Percentiles rank a stretch among this genome's conserved stretches.
These are phyloP conservation scores for Puya raimondii DNA, from an alignment of 176 grass and related monocot species.

Conservation along the genomic window DNA sequence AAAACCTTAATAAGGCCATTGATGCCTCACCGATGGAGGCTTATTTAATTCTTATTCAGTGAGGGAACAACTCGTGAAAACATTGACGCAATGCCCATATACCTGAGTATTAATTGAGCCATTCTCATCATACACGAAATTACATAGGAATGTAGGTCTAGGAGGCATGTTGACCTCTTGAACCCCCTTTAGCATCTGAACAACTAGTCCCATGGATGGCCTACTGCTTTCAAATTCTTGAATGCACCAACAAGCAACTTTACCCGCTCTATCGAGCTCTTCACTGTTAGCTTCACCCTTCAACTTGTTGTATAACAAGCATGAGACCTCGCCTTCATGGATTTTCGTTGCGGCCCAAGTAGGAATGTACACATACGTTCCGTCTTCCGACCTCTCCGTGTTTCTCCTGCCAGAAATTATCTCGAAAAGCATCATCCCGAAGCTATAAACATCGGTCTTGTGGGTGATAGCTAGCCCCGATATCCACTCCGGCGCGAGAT, in stretches of 20 bases:
- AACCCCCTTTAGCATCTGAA: conserved; percentile 20
- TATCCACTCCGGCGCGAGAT: conserved; percentile 36
- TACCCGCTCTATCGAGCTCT: conserved; percentile 10
- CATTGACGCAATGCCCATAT: no score
- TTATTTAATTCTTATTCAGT: no score
- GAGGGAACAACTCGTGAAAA: no score
- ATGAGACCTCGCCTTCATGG: background rate
- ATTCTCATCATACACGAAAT: no score
- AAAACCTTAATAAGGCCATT: no score
- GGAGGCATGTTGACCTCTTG: conserved; percentile 17
- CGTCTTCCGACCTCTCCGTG: background rate
- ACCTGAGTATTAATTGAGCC: no score
- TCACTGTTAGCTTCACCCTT: background rate
- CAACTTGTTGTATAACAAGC: conserved; percentile 5
- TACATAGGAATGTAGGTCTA: conserved; percentile 9
- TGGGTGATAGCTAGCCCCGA: conserved; percentile 16
- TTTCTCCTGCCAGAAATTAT: conserved; percentile 25
- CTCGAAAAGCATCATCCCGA: conserved; percentile 34
- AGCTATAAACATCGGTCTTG: conserved; percentile 36
- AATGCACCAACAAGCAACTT: conserved; percentile 32
- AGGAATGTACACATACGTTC: conserved; percentile 3
- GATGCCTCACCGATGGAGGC: no score
- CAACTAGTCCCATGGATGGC: conserved; percentile 24
- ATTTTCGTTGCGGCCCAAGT: conserved; percentile 14
- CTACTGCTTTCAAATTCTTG: conserved; percentile 12